A percentile compares a stretch with the other conserved stretches of the same genome.
Conservation (phyloP, 192 early-diverging fungal species). For the Coemansia sp. region DNA sequence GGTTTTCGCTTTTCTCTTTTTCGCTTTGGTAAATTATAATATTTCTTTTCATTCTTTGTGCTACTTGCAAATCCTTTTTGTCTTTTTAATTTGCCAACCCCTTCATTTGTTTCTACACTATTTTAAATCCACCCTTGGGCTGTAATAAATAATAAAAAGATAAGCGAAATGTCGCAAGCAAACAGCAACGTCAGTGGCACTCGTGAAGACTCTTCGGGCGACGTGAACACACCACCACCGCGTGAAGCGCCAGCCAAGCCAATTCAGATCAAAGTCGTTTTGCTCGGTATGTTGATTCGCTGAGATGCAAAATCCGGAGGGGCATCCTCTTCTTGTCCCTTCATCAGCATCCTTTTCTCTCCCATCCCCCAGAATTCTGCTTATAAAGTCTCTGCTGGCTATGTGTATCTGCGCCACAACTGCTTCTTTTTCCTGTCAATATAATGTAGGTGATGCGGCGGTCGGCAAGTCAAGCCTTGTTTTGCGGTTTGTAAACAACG, state of each 20-base stretch:
- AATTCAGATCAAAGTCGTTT: constrained; percentile 95
- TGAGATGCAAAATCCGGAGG: background rate
- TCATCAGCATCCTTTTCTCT: background rate
- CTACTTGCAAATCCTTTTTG: background rate
- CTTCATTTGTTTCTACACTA: constrained; percentile 13
- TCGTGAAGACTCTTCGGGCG: constrained; percentile 22
- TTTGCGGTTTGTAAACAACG: constrained; percentile 90
- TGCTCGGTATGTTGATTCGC: constrained; percentile 58
- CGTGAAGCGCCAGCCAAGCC: constrained; percentile 63
- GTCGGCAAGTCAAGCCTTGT: constrained; percentile 98
- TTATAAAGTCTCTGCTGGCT: background rate
- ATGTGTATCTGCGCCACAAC: background rate
- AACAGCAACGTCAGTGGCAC: constrained; percentile 24
- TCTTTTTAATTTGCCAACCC: background rate
- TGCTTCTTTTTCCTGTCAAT: background rate
- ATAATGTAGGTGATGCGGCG: constrained; percentile 76
- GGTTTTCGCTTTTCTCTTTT: background rate
- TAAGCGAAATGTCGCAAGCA: constrained; percentile 39
- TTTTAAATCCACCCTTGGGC: background rate
- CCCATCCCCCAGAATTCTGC: background rate
- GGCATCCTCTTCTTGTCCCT: background rate
- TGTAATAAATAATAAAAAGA: background rate
- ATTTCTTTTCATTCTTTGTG: constrained; percentile 7
- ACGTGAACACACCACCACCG: constrained; percentile 16
- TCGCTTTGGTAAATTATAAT: constrained; percentile 7